phyloP scores from a whole-genome alignment of 805 yeast genomes.

The Starmerella floricola region DNA sequence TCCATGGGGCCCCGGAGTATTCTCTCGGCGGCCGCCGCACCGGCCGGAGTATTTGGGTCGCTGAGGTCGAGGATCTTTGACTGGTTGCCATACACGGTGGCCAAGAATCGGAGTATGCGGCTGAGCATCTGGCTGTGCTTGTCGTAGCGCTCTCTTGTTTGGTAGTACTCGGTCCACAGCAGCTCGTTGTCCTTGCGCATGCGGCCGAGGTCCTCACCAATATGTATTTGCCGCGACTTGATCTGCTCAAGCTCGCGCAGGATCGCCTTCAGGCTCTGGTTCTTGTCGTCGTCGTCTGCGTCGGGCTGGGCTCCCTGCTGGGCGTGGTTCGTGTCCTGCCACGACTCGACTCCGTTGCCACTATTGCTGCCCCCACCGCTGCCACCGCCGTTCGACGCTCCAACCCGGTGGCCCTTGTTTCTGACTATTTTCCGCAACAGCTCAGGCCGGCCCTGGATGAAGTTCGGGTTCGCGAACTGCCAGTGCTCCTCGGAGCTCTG shows the following conservation, averaged over 20 bases:
- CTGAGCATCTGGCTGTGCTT: conserved; percentile 80
- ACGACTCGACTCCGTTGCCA: not conserved
- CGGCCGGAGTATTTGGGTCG: conserved; percentile 14
- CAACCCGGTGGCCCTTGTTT: conserved; percentile 41
- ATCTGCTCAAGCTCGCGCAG: conserved; percentile 63
- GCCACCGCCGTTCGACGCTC: conserved; percentile 22
- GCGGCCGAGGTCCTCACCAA: conserved; percentile 73
- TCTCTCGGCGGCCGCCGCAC: not conserved
- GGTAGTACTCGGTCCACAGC: conserved; percentile 79
- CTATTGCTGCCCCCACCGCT: too few relatives aligned
- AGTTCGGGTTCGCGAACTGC: conserved; percentile 80
- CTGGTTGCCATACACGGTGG: conserved; percentile 63
- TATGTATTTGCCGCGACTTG: conserved; percentile 64
- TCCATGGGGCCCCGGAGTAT: conserved; percentile 4
- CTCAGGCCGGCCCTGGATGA: conserved; percentile 67
- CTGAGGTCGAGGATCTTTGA: conserved; percentile 34
- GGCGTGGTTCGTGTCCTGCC: not conserved
- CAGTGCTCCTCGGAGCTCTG: conserved; percentile 58
- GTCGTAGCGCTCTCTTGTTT: conserved; percentile 73
- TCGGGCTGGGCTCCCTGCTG: not conserved
- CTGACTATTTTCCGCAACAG: conserved; percentile 74
- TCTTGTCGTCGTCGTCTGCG: conserved; percentile 23
- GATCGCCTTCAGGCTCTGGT: conserved; percentile 40
- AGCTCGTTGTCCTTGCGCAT: conserved; percentile 78
- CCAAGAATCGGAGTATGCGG: conserved; percentile 73